These are phyloP conservation scores for Verticillium nubilum DNA, from an alignment of 2,329 filamentous ascomycete genomes.

Conservation along the genomic window DNA sequence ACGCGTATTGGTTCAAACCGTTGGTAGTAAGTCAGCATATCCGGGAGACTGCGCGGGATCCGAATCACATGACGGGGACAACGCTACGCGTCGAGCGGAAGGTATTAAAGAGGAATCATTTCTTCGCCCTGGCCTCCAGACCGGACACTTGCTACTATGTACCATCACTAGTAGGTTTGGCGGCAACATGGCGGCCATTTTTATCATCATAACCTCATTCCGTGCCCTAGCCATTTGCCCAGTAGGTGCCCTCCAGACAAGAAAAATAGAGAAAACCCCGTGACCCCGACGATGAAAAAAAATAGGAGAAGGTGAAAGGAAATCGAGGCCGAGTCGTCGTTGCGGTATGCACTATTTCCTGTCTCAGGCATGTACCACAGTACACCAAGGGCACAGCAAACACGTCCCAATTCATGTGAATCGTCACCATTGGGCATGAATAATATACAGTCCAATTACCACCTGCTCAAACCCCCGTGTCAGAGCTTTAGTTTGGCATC, in stretches of 20 bases:
- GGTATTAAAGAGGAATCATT: neutral
- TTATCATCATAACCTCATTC: neutral
- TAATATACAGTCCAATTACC: neutral
- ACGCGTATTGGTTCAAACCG: no score
- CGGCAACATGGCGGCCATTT: neutral
- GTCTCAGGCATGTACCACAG: neutral
- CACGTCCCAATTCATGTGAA: neutral
- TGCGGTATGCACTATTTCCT: neutral
- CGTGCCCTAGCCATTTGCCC: neutral
- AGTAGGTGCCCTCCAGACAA: neutral
- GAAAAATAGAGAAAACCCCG: neutral
- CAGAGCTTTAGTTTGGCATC: slow-evolving; percentile 21
- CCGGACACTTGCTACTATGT: neutral
- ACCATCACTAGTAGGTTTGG: neutral
- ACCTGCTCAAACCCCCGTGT: neutral
- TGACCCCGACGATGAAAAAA: neutral
- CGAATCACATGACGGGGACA: neutral
- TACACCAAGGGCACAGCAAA: neutral
- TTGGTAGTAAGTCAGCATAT: no score
- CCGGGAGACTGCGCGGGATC: no score
- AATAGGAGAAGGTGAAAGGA: neutral
- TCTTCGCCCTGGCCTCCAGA: neutral
- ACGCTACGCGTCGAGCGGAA: no score
- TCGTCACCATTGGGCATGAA: neutral
- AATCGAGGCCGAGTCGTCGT: neutral